Base-by-base conservation (phyloP, 169 alveolate species). In the Ichthyophthirius multifiliis region DNA sequence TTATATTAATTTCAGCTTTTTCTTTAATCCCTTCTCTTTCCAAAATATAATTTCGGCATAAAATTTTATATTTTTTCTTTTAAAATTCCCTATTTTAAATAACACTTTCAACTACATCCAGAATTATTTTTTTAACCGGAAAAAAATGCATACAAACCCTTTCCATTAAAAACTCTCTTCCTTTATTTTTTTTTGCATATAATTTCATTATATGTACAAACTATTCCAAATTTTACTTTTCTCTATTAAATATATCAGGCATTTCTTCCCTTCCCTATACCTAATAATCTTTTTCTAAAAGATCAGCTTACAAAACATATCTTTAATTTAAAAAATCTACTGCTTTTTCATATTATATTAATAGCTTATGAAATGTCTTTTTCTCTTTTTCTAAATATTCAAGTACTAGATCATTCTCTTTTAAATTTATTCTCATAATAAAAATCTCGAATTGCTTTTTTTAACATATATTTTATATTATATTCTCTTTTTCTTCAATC, bases 31-130 rank as follows among this genome's bases (percentile, higher is more conserved):
- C 90, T 10, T 46, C 47, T 43, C 85, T 87, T 35, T 87, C 93
- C n/a, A 83, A 55, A 20, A 82, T 73, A 75, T 78, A 87, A 18
- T 87, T 89, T 45, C 93, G 48, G 65, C 65, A 75, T 4, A 83
- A 35, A 1, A 90, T 87, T 64, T 83, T 81, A 31, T 78, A 55
- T 63, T 79, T 82, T 23, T 62, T 32, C 23, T 83, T 75, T 12
- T 65, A 31, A 75, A 82, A 78, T 12, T 86, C 31, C 18, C 80
- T 83, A 76, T 76, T 55, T 63, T 83, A 79, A 16, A 75, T 37
- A 20, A 44, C 65, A 13, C 46, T 16, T 48, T 87, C 90, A 7
- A 83, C 15, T 18, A 87, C 30, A 2, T 87, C 88, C 13, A 80
- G 6, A 0, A 82, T 74, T 13, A 16, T 30, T 13, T 71, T 65